Percentiles rank a stretch among this genome's conserved stretches.
Evolutionary conservation across 495 filamentous ascomycete species (phyloP).

Genomic region (Penicillium salamii): DNA sequence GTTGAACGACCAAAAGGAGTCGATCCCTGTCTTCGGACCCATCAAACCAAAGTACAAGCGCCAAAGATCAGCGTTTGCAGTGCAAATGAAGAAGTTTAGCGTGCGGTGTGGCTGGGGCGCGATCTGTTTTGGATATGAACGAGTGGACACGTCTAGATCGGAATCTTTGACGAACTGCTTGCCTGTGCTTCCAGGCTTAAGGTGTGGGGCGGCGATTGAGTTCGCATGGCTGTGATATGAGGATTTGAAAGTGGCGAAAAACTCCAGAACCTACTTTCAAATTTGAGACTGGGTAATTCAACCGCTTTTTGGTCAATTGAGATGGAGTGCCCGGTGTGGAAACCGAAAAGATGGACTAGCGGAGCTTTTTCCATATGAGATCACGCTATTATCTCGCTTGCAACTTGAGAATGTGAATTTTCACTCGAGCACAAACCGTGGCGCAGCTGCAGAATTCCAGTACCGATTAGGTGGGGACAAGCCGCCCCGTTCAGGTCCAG

Average conservation of each 20-base stretch:
- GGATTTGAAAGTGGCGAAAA: not conserved
- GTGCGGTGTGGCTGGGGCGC: not conserved
- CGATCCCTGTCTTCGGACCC: not conserved
- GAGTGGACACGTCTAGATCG: slow-evolving; percentile 3
- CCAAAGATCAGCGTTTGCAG: not conserved
- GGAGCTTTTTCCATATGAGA: too few relatives aligned
- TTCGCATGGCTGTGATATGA: not conserved
- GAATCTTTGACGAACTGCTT: not conserved
- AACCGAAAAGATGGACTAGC: too few relatives aligned
- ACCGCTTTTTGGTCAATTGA: not conserved
- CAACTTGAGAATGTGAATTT: not conserved
- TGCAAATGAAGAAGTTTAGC: not conserved
- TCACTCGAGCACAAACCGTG: not conserved
- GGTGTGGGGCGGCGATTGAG: not conserved
- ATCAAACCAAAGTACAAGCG: not conserved
- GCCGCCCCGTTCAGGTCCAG: not conserved
- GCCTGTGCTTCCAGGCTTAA: not conserved
- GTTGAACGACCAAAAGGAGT: not conserved
- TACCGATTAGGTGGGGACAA: not conserved
- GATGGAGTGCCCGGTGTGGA: too few relatives aligned
- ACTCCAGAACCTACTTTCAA: not conserved
- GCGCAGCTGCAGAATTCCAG: not conserved
- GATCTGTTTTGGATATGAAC: not conserved
- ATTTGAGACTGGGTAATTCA: too few relatives aligned
- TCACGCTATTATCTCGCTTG: not conserved